phyloP scores from a whole-genome alignment of 352 stramenopile species.

The Pythium sukuiense region DNA sequence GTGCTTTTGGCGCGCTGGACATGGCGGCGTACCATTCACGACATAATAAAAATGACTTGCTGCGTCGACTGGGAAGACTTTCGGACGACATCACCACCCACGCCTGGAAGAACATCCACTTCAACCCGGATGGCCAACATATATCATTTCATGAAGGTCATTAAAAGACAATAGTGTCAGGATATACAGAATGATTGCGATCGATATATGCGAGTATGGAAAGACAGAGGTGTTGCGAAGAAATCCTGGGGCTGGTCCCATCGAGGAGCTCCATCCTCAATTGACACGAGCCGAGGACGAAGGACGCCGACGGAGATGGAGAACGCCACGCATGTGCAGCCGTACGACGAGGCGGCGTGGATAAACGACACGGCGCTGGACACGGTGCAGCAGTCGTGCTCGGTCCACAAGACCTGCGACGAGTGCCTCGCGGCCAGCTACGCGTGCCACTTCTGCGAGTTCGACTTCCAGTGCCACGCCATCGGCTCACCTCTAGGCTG shows the following conservation, averaged over 20 bases:
- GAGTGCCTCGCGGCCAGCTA: slow-evolving; percentile 72
- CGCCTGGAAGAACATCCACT: slow-evolving; percentile 10
- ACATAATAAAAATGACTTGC: slow-evolving; percentile 11
- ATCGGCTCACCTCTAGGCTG: slow-evolving; percentile 73
- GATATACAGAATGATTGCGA: background rate
- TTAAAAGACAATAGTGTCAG: background rate
- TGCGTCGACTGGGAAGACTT: background rate
- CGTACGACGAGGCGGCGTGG: slow-evolving; percentile 6
- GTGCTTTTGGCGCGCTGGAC: slow-evolving; percentile 22
- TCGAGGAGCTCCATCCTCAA: slow-evolving; percentile 2
- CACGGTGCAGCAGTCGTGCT: slow-evolving; percentile 40
- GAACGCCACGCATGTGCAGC: slow-evolving; percentile 6
- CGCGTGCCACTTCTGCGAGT: slow-evolving; percentile 82
- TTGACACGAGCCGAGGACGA: background rate
- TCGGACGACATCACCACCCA: slow-evolving; percentile 9
- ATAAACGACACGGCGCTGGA: slow-evolving; percentile 15
- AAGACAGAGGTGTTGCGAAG: background rate
- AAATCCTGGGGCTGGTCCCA: slow-evolving; percentile 12
- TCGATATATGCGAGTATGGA: background rate
- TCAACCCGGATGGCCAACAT: slow-evolving; percentile 18
- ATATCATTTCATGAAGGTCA: slow-evolving; percentile 7
- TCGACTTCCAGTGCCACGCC: slow-evolving; percentile 81
- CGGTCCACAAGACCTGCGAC: slow-evolving; percentile 69
- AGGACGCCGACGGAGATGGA: background rate
- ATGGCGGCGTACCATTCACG: slow-evolving; percentile 4